Evolutionary conservation across 2,329 filamentous ascomycete species (phyloP).

Genomic region (Paracamarosporium sp.): DNA sequence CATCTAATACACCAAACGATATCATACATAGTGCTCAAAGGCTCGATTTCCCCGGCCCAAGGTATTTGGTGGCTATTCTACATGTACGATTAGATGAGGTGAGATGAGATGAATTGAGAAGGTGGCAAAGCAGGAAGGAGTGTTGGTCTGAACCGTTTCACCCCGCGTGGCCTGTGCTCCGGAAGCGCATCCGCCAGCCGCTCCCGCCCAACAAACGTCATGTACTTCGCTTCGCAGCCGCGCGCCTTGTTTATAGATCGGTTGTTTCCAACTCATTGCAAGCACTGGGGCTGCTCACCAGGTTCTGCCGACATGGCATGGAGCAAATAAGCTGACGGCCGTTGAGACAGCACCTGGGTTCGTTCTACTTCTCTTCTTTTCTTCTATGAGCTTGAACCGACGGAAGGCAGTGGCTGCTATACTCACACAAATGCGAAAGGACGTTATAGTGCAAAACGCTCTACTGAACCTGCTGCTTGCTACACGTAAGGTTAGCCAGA

Average conservation of each 20-base stretch:
- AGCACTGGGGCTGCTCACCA: no score
- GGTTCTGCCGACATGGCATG: not conserved
- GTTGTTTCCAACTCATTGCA: no score
- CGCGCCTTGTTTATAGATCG: no score
- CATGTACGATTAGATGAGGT: no score
- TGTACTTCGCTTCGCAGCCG: not conserved
- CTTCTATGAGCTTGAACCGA: not conserved
- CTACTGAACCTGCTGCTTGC: slow-evolving; percentile 1
- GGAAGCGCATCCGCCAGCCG: not conserved
- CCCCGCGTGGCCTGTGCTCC: not conserved
- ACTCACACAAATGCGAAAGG: not conserved
- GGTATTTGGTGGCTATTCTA: no score
- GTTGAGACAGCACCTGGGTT: no score
- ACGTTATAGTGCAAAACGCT: not conserved
- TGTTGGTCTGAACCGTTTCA: not conserved
- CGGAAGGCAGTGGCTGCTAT: not conserved
- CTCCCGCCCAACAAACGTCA: not conserved
- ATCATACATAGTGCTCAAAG: no score
- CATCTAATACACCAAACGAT: no score
- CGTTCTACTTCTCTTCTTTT: not conserved
- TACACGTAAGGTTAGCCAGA: not conserved
- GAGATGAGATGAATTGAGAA: not conserved
- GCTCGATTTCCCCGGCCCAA: no score
- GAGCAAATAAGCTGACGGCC: no score
- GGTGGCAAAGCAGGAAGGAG: not conserved